Evolutionary conservation across 116 monocot genomes (phyloP).

Genomic region (Thalassia testudinum): DNA sequence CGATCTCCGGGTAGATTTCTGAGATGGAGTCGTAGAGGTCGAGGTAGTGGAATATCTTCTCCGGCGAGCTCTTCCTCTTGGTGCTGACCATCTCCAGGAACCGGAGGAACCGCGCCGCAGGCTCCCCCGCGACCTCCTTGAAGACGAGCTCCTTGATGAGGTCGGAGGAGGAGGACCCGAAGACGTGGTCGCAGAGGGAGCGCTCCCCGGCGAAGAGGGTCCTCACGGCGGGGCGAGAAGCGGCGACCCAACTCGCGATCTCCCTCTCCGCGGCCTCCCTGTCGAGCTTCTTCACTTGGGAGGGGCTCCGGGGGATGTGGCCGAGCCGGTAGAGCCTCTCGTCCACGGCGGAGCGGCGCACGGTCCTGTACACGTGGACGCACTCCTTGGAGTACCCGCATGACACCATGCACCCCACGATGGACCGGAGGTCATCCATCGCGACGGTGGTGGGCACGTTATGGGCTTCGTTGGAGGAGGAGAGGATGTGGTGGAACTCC

Average conservation of each 20-base stretch:
- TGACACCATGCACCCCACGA: conserved; percentile 51
- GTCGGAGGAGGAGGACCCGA: conserved; percentile 16
- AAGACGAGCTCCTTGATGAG: conserved; percentile 30
- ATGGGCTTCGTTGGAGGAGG: conserved; percentile 1
- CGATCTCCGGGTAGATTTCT: conserved; percentile 25
- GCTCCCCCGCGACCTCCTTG: conserved; percentile 20
- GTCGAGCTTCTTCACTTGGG: conserved; percentile 33
- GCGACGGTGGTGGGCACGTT: background rate
- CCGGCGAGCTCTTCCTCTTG: conserved; percentile 18
- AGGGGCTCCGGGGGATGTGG: conserved; percentile 11
- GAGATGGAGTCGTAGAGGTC: conserved; percentile 24
- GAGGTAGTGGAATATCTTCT: conserved; percentile 43
- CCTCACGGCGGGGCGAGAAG: conserved; percentile 7
- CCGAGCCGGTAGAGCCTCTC: conserved; percentile 35
- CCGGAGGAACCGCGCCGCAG: conserved; percentile 20
- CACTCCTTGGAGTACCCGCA: conserved; percentile 64
- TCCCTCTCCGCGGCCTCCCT: conserved; percentile 30
- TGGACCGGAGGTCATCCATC: conserved; percentile 24
- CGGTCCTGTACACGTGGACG: conserved; percentile 21
- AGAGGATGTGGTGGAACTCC: conserved; percentile 19
- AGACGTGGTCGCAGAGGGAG: conserved; percentile 34
- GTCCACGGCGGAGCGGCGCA: conserved; percentile 39
- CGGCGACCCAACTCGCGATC: conserved; percentile 19
- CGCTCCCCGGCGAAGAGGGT: conserved; percentile 33
- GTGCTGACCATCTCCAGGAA: conserved; percentile 28